phyloP scores from a whole-genome alignment of 768 basidiomycete species.

The Lyophyllum decastes region DNA sequence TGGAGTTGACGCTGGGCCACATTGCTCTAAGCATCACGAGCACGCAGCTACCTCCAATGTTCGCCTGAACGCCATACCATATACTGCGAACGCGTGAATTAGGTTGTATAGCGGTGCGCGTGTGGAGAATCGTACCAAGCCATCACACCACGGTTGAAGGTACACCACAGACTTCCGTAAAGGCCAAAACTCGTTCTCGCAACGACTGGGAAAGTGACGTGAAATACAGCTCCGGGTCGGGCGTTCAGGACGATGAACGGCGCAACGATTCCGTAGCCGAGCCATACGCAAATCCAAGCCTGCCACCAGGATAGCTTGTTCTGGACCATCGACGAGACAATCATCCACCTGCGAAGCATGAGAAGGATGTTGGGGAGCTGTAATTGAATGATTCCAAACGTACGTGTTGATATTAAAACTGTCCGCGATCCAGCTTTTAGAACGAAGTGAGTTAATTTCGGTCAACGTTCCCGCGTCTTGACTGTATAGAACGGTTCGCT shows the following conservation, averaged over 20 bases:
- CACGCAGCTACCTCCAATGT: conserved; percentile 81
- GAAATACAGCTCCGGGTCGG: conserved; percentile 74
- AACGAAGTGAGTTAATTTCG: not conserved
- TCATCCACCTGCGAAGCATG: conserved; percentile 62
- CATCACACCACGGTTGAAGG: conserved; percentile 75
- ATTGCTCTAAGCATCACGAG: conserved; percentile 74
- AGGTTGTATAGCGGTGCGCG: not conserved
- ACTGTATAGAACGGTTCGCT: conserved; percentile 15
- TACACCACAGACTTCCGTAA: conserved; percentile 79
- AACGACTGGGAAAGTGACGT: conserved; percentile 77
- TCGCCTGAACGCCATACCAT: conserved; percentile 80
- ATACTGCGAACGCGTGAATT: conserved; percentile 40
- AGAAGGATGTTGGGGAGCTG: not conserved
- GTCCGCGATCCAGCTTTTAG: conserved; percentile 73
- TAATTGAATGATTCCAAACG: conserved; percentile 23
- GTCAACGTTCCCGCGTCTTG: no score
- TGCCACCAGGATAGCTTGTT: conserved; percentile 82
- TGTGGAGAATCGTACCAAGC: conserved; percentile 48
- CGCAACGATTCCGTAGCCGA: conserved; percentile 59
- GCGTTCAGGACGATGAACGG: conserved; percentile 80
- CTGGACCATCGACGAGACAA: conserved; percentile 73
- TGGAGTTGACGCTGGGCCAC: conserved; percentile 71
- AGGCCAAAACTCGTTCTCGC: conserved; percentile 77
- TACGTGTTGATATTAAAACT: conserved; percentile 80
- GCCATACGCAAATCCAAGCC: conserved; percentile 80